Evolutionary conservation across 192 early-diverging fungal species (phyloP), one percentile per base, ranked within the genome.

Genomic region (Gonapodya sp.): DNA sequence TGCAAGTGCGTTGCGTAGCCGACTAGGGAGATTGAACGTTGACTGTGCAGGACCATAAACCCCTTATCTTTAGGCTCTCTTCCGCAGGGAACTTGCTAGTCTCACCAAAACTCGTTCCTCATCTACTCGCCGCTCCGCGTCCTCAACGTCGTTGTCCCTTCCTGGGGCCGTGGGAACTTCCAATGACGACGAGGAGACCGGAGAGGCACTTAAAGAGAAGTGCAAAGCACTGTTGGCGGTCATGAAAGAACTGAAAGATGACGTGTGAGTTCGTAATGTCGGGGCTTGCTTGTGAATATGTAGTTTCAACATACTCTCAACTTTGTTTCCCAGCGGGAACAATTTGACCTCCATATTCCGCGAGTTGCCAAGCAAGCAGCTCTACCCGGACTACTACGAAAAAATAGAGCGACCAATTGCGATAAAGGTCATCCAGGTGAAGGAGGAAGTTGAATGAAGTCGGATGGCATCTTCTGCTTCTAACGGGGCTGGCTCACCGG

Each of bases 351-450:
- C 46, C 8, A 86, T 92, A 36, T 98, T 97, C 83, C 85, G 93
- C 73, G 89, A 94, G 16, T 85, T 96, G 1, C 95, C 95, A 0
- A 86, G 88, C 35, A 86, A 88, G 79, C 87, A 89, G n/a, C 89
- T 93, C 74, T 98, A 96, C 82, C 95, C 96, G 0, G 96, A 98
- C 79, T 98, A 97, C 83, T 97, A 95, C 83, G 88, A 92, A 34
- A 84, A 94, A 18, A 96, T 97, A 81, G 84, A 88, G 35, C 86
- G 93, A 0, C 96, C 97, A 1, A 93, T 95, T 80, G 93, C 93
- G 1, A 73, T 96, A 8, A 85, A 89, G 36, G 82, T 86, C 36
- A 91, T 95, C 24, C 85, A 91, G 80, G 88, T 92, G 87, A 64
- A 24, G 8, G 46, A 64, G 24, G 24, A 64, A 64, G 8, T 64